Conservation (phyloP, 1,139 yeast species). For the Suhomyces bokatorum region DNA sequence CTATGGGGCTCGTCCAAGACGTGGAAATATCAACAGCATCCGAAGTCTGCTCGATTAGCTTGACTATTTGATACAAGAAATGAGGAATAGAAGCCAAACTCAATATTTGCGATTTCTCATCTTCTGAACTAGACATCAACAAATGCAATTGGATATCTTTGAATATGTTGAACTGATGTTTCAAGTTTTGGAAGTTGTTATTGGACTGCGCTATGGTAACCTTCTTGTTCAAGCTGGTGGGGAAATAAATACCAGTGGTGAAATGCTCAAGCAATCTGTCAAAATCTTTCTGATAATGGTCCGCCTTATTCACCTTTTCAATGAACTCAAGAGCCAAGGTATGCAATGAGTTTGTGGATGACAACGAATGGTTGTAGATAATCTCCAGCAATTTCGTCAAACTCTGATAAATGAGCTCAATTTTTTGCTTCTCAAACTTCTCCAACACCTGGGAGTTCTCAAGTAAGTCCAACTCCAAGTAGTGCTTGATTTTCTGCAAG, state of each 20-base stretch:
- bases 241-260: constrained; percentile 45
- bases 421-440: constrained; percentile 38
- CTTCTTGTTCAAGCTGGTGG: constrained; percentile 28
- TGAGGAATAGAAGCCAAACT: constrained; percentile 38
- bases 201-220: constrained; percentile 31
- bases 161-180: constrained; percentile 40
- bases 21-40: constrained; percentile 7
- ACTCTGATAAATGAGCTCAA: constrained; percentile 36
- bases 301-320: constrained; percentile 27
- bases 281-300: constrained; percentile 33
- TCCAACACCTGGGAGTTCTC: constrained; percentile 30
- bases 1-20: constrained; percentile 36
- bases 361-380: constrained; percentile 29
- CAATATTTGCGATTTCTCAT: constrained; percentile 17
- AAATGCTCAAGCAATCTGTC: constrained; percentile 25
- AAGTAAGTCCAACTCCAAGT: constrained; percentile 32
- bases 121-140: constrained; percentile 20
- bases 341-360: constrained; percentile 31
- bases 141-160: constrained; percentile 46
- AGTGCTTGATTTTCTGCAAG: constrained; percentile 33
- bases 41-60: constrained; percentile 22
- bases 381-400: constrained; percentile 41
- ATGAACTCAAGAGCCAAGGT: constrained; percentile 29
- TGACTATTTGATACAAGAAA: constrained; percentile 29
- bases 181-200: constrained; percentile 41